These are phyloP conservation scores for Hypoxylon sp. DNA, from an alignment of 2,329 filamentous ascomycete genomes.

Conservation along the genomic window DNA sequence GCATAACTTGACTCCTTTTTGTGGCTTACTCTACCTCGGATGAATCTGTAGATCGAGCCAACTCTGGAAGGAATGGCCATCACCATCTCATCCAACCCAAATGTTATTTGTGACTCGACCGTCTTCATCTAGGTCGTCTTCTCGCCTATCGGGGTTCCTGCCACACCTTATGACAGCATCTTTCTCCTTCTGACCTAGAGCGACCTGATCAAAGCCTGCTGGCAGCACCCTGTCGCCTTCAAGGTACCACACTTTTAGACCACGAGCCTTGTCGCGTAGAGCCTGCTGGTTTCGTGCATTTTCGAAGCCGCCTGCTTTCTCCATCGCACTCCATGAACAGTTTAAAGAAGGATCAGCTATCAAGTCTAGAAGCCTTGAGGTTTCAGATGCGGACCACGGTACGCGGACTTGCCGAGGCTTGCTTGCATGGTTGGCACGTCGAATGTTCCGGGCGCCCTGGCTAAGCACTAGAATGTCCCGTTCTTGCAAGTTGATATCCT, in stretches of 20 bases:
- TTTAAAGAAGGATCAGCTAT: constrained; percentile 54
- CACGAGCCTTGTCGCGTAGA: constrained; percentile 70
- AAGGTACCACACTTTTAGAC: constrained; percentile 67
- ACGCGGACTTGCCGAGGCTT: constrained; percentile 51
- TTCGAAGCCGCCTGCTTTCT: constrained; percentile 57
- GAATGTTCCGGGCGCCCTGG: constrained; percentile 40
- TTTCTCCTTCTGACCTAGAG: constrained; percentile 65
- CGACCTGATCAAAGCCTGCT: constrained; percentile 63
- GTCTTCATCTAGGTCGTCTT: constrained; percentile 60
- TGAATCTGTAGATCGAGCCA: background rate
- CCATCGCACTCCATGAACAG: constrained; percentile 58
- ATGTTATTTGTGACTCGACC: constrained; percentile 57
- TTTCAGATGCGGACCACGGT: constrained; percentile 61
- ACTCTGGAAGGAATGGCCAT: background rate
- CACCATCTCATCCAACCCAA: constrained; percentile 32
- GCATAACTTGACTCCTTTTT: background rate
- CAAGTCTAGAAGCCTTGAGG: constrained; percentile 57
- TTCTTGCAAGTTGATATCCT: constrained; percentile 26
- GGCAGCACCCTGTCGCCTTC: constrained; percentile 61
- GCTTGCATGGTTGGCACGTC: constrained; percentile 30
- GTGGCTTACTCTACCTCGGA: background rate
- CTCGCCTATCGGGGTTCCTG: constrained; percentile 65
- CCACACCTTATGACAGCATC: constrained; percentile 56
- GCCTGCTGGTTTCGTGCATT: constrained; percentile 66
- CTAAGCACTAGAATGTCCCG: constrained; percentile 41